Percentiles rank a stretch among this genome's conserved stretches.
Conservation (phyloP, 768 basidiomycete species). For the Austroboletus eburneus region DNA sequence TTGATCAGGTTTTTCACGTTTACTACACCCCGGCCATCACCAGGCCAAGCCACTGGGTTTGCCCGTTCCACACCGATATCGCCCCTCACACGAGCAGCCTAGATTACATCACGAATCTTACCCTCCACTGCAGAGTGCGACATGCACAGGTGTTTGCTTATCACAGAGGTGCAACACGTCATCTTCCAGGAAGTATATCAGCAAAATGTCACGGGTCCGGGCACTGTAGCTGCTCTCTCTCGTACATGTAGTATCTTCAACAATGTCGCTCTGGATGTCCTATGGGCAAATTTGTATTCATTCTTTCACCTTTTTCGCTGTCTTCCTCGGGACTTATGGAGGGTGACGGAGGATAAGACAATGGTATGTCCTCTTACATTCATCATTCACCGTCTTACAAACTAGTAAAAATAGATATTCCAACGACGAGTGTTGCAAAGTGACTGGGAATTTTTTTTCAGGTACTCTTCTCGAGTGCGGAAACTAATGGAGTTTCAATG, state of each 20-base stretch:
- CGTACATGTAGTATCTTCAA: slow-evolving; percentile 24
- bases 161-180: slow-evolving; percentile 24
- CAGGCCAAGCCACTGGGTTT: too few species aligned
- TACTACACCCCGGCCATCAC: too few species aligned
- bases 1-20: too few species aligned
- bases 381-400: too few species aligned
- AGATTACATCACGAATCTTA: too few species aligned
- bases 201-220: not conserved
- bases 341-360: not conserved
- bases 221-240: slow-evolving; percentile 19
- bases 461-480: slow-evolving; percentile 24
- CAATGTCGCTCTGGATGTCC: slow-evolving; percentile 19
- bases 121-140: too few species aligned
- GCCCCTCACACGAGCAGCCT: too few species aligned
- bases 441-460: slow-evolving; percentile 28
- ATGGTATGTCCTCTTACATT: not conserved
- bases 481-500: not conserved
- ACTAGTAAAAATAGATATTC: slow-evolving; percentile 18
- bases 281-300: slow-evolving; percentile 22
- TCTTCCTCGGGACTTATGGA: slow-evolving; percentile 30
- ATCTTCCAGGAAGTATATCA: slow-evolving; percentile 17
- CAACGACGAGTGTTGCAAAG: slow-evolving; percentile 21
- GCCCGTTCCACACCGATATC: too few species aligned
- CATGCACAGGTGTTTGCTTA: slow-evolving; percentile 26
- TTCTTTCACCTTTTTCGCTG: slow-evolving; percentile 21